Conservation (phyloP, 2,329 filamentous ascomycete genomes). For the Diaporthe sp. region DNA sequence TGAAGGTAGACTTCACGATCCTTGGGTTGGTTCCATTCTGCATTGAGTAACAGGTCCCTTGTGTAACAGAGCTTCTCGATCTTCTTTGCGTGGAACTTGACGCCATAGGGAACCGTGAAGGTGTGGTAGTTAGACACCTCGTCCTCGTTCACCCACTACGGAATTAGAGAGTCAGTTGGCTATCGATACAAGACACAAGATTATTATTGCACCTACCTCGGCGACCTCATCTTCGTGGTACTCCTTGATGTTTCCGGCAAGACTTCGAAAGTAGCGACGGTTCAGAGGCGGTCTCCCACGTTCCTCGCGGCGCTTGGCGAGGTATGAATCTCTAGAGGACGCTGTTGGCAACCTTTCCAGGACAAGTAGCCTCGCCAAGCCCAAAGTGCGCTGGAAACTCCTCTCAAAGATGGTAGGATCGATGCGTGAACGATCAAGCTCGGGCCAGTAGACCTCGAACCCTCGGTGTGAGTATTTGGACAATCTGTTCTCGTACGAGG, state of each 20-base stretch:
- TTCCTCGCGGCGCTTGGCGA: slow-evolving; percentile 77
- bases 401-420: slow-evolving; percentile 91
- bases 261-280: slow-evolving; percentile 54
- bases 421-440: slow-evolving; percentile 79
- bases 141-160: slow-evolving; percentile 77
- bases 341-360: slow-evolving; percentile 82
- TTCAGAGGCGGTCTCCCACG: slow-evolving; percentile 75
- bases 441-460: slow-evolving; percentile 86
- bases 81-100: slow-evolving; percentile 72
- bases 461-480: slow-evolving; percentile 88
- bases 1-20: slow-evolving; percentile 84
- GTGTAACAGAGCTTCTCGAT: slow-evolving; percentile 88
- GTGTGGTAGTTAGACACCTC: slow-evolving; percentile 86
- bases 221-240: slow-evolving; percentile 83
- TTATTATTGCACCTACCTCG: slow-evolving; percentile 56
- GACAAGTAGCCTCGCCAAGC: slow-evolving; percentile 83
- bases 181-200: neutral
- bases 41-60: slow-evolving; percentile 85
- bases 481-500: slow-evolving; percentile 88
- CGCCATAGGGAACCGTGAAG: slow-evolving; percentile 78
- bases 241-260: slow-evolving; percentile 81
- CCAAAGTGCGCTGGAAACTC: slow-evolving; percentile 81
- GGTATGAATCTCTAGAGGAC: slow-evolving; percentile 77
- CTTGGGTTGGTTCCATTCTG: slow-evolving; percentile 85
- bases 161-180: neutral